A percentile compares a stretch with the other conserved stretches of the same genome.
Evolutionary conservation across 2,329 filamentous ascomycete genomes (phyloP).

Genomic region (Ustulina deusta): DNA sequence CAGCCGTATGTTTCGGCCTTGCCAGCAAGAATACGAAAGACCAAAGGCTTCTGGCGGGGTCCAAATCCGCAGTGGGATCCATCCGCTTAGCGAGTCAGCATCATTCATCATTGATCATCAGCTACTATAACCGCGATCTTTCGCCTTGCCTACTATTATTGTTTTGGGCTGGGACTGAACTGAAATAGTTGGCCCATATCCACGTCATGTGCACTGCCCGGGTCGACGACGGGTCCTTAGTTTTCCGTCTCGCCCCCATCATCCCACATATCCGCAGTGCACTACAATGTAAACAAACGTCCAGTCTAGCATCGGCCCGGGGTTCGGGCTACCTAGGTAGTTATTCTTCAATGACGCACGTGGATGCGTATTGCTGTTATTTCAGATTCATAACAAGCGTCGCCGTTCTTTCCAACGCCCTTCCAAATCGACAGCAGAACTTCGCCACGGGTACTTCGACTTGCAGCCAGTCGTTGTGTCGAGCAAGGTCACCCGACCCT

Average conservation of each 20-base stretch:
- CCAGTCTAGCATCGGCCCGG: conserved; percentile 8
- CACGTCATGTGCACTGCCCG: conserved; percentile 39
- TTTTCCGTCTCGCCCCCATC: conserved; percentile 28
- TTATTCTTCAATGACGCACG: conserved; percentile 21
- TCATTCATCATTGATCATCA: conserved; percentile 17
- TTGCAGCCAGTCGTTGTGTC: conserved; percentile 32
- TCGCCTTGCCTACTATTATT: conserved; percentile 23
- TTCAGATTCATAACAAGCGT: conserved; percentile 4
- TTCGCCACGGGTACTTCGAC: conserved; percentile 30
- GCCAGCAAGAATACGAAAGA: conserved; percentile 35
- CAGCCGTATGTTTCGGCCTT: conserved; percentile 17
- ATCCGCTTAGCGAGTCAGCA: conserved; percentile 28
- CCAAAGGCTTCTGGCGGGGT: conserved; percentile 39
- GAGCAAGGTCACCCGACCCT: conserved; percentile 39
- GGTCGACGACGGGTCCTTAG: conserved; percentile 26
- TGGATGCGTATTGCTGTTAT: conserved; percentile 18
- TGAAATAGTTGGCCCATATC: conserved; percentile 32
- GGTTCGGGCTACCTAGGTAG: conserved; percentile 21
- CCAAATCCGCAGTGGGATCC: conserved; percentile 30
- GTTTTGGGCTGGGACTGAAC: conserved; percentile 28
- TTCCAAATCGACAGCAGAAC: conserved; percentile 15
- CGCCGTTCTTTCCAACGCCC: background rate
- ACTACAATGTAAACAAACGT: conserved; percentile 28
- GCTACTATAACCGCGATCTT: conserved; percentile 3
- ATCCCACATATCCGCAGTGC: conserved; percentile 31